These are phyloP conservation scores for Dinochytrium kinnereticum DNA, from an alignment of 371 early-diverging fungal species.

Conservation along the genomic window DNA sequence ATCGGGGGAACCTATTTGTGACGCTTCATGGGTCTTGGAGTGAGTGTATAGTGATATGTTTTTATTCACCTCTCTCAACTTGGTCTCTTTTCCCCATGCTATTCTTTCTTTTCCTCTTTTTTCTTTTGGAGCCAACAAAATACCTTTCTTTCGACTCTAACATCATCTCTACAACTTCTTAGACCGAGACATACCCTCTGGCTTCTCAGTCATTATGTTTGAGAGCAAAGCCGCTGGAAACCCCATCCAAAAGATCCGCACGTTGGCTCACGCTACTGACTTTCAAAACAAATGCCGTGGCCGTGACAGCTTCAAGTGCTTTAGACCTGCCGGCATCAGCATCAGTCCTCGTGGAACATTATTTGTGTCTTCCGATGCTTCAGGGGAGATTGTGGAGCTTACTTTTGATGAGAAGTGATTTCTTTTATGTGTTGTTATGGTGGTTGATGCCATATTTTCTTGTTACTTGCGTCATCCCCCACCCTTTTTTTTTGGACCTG, in stretches of 20 bases:
- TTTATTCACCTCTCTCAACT: background rate
- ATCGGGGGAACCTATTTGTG: conserved; percentile 30
- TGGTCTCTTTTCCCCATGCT: background rate
- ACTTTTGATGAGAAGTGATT: conserved; percentile 15
- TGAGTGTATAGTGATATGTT: too few species aligned
- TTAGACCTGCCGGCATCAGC: conserved; percentile 38
- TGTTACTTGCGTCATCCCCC: too few species aligned
- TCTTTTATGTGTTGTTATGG: too few species aligned
- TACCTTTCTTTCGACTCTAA: too few species aligned
- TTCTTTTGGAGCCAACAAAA: too few species aligned
- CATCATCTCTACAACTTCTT: background rate
- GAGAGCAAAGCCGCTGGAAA: conserved; percentile 10
- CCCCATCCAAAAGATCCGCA: conserved; percentile 14
- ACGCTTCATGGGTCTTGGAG: conserved; percentile 49
- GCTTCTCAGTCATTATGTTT: conserved; percentile 41
- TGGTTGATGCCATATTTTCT: too few species aligned
- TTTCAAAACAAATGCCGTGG: conserved; percentile 18
- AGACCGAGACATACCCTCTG: conserved; percentile 41
- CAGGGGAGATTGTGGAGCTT: conserved; percentile 39
- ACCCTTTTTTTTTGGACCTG: too few species aligned
- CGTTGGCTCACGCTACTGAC: conserved; percentile 18
- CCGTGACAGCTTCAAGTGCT: conserved; percentile 19
- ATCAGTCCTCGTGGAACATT: conserved; percentile 24
- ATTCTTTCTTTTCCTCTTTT: too few species aligned
- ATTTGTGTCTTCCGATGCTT: conserved; percentile 35